Base-by-base conservation (phyloP, 352 stramenopile genomes). In the Vaucheria bursata region DNA sequence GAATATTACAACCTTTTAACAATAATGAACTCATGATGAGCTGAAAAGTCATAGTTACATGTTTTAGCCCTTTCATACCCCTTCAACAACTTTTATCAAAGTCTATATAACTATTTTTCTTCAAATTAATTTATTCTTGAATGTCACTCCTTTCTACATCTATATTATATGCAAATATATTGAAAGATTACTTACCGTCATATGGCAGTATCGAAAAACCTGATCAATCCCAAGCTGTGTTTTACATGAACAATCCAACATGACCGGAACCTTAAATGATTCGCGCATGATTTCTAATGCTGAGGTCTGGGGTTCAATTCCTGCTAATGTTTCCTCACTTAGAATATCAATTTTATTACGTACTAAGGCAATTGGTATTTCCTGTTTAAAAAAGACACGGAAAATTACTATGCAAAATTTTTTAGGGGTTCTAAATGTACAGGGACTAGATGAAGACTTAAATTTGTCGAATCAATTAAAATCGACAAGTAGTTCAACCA, bases 161-260 rank as follows among this genome's bases (percentile, higher is more conserved):
- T n/a, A n/a, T n/a, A n/a, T n/a, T n/a, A n/a, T n/a, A n/a, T n/a
- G n/a, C n/a, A n/a, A n/a, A n/a, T n/a, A n/a, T n/a, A n/a, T n/a
- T n/a, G n/a, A n/a, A 59, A 18, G 45, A 18, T 18, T 34, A 7
- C 53, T 68, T 34, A 68, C 53, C 53, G 37, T 68, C 53, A 68
- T 68, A 34, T 68, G 53, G 2, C 31, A 31, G 37, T 37, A 68
- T 31, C 53, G 53, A 34, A 68, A 68, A 31, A 34, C 53, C 53
- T 68, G 53, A 31, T 68, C 2, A 7, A 68, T 2, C 2, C 53
- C 53, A 7, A 37, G 31, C 53, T 68, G 53, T 34, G 53, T 68
- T 34, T 68, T 68, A 34, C 53, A 68, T 31, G 53, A 68, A 34
- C 53, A 68, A 34, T 68, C 53, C 53, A 68, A 34, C 31, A 31